Conservation (phyloP, 2,329 filamentous ascomycete genomes). For the Aureobasidium pullulans region DNA sequence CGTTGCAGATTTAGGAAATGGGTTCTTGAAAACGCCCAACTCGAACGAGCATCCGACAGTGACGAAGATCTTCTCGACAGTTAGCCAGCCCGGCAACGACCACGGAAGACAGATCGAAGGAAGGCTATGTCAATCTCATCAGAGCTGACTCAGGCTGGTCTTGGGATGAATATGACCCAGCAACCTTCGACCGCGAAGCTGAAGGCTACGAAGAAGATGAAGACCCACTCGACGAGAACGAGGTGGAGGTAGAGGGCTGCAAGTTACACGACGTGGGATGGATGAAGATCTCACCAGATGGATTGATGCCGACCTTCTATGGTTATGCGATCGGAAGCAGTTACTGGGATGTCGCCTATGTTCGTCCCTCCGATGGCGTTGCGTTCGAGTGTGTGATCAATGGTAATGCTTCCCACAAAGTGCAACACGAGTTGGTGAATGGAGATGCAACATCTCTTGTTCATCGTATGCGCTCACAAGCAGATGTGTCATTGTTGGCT, state of each 20-base stretch:
- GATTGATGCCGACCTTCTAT: not conserved
- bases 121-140: not conserved
- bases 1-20: too few relatives aligned
- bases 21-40: too few relatives aligned
- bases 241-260: not conserved
- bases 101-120: too few relatives aligned
- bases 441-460: too few relatives aligned
- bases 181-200: not conserved
- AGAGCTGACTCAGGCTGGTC: not conserved
- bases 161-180: not conserved
- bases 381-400: not conserved
- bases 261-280: not conserved
- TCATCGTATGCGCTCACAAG: too few relatives aligned
- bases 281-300: not conserved
- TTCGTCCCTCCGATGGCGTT: not conserved
- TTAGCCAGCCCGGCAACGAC: too few relatives aligned
- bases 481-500: too few relatives aligned
- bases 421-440: too few relatives aligned
- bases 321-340: not conserved
- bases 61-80: too few relatives aligned
- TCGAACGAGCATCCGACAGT: too few relatives aligned
- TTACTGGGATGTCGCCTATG: not conserved
- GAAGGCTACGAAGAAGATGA: not conserved
- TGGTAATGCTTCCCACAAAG: too few relatives aligned
- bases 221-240: not conserved